Base-by-base conservation (phyloP, 225 moss, liverwort and hornwort species). In the Polytrichum formosum region DNA sequence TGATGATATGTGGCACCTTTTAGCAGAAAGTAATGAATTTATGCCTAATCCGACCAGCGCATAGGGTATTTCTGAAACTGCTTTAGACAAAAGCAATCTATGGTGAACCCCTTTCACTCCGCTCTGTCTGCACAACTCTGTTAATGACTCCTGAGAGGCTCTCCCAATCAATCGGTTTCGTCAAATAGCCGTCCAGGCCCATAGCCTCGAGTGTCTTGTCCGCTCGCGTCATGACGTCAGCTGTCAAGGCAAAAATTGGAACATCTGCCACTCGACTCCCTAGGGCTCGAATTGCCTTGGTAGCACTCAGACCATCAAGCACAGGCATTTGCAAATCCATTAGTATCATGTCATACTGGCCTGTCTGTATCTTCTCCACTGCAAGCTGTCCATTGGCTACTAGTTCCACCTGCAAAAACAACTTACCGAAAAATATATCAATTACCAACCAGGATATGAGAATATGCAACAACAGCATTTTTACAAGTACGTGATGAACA, bases 261-360 rank as follows among this genome's bases (percentile, higher is more conserved):
- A 93, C 74, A 0, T 63, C 55, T 0, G 88, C 75, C 6, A 67
- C 72, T 25, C 63, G 55, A 33, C 88, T 85, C 26, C 73, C 75
- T 28, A 93, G 65, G 1, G 85, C 84, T 5, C 96, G 80, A 61
- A 93, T 93, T 30, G 88, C 80, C 82, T 90, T 91, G 5, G 93
- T 93, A 61, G 93, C 93, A 28, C 79, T 89, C 19, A 96, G 79
- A 0, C 96, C 96, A 70, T 96, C 96, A 69, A 96, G 79, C 8
- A 96, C 90, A 1, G 91, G 96, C 93, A 96, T 97, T 66, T 92
- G 93, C 1, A 97, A 69, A 69, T 97, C 96, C 96, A 93, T 96
- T 4, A 93, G 76, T 23, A 96, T 83, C 87, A 91, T 89, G 71
- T 93, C 96, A 53, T 83, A 82, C 5, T 83, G 75, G 28, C 80